Conservation (phyloP, 2,329 filamentous ascomycete genomes). For the Delphinella strobiligena region DNA sequence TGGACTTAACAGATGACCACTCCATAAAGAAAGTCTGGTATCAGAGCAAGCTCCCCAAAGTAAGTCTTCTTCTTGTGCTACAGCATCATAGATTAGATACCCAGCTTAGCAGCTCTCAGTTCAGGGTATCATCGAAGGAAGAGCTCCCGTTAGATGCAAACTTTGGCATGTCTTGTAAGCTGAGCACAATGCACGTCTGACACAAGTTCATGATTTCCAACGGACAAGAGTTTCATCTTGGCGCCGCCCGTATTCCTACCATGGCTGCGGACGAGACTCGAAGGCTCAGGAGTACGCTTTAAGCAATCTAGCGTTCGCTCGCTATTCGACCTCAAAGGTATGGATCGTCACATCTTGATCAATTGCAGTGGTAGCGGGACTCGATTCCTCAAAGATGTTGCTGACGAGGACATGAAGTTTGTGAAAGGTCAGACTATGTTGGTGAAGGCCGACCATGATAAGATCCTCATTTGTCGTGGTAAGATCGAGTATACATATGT, state of each 20-base stretch:
- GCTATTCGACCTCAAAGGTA: background rate
- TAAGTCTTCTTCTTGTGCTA: background rate
- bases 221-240: background rate
- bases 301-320: background rate
- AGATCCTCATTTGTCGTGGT: background rate
- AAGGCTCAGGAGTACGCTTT: background rate
- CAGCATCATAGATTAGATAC: no score
- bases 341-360: background rate
- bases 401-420: background rate
- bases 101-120: no score
- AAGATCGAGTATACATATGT: background rate
- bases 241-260: background rate
- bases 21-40: background rate
- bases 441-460: background rate
- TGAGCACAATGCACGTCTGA: background rate
- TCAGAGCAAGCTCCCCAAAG: background rate
- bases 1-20: background rate
- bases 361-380: background rate
- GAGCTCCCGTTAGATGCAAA: background rate
- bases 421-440: background rate
- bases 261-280: background rate
- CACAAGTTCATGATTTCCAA: no score
- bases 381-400: background rate
- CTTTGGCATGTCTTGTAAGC: background rate
- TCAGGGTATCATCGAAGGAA: background rate